A percentile compares a stretch with the other conserved stretches of the same genome.
These are phyloP conservation scores for Cryptococcus depauperatus DNA, from an alignment of 1,284 basidiomycete genomes.

Conservation along the genomic window DNA sequence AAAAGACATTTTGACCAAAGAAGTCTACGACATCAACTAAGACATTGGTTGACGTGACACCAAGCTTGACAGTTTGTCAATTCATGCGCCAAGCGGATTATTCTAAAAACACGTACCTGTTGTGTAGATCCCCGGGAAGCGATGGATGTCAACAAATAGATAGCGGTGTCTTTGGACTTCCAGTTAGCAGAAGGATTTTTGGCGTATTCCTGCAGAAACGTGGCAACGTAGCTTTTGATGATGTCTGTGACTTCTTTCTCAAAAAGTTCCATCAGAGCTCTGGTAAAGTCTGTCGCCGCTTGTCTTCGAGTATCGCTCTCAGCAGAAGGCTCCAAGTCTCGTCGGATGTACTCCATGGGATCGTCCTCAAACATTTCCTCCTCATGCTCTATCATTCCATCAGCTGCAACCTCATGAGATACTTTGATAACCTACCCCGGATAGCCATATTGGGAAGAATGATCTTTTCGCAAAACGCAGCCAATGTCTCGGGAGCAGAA, in stretches of 20 bases:
- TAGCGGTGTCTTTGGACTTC: slow-evolving; percentile 93
- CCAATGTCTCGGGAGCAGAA: slow-evolving; percentile 60
- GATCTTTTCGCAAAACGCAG: slow-evolving; percentile 77
- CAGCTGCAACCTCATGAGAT: background rate
- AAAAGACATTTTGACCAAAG: slow-evolving; percentile 84
- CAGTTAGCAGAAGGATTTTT: slow-evolving; percentile 63
- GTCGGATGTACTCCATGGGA: slow-evolving; percentile 87
- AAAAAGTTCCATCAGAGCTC: slow-evolving; percentile 72
- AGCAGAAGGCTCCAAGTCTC: slow-evolving; percentile 58
- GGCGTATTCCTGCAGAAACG: slow-evolving; percentile 57
- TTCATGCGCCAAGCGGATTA: too few relatives aligned
- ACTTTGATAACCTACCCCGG: too few relatives aligned
- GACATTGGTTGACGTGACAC: slow-evolving; percentile 86
- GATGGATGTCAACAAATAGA: slow-evolving; percentile 85
- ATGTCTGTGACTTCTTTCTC: slow-evolving; percentile 78
- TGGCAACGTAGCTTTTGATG: slow-evolving; percentile 70
- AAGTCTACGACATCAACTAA: slow-evolving; percentile 91
- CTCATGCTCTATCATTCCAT: background rate
- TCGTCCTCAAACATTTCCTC: slow-evolving; percentile 86
- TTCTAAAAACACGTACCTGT: too few relatives aligned
- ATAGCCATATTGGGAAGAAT: slow-evolving; percentile 87
- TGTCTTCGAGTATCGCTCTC: slow-evolving; percentile 71
- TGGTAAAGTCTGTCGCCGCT: slow-evolving; percentile 85
- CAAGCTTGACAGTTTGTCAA: slow-evolving; percentile 58
- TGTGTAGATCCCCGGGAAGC: slow-evolving; percentile 79